These are phyloP conservation scores for Rhodotorula sp. DNA, from an alignment of 1,284 basidiomycete species.

Conservation along the genomic window DNA sequence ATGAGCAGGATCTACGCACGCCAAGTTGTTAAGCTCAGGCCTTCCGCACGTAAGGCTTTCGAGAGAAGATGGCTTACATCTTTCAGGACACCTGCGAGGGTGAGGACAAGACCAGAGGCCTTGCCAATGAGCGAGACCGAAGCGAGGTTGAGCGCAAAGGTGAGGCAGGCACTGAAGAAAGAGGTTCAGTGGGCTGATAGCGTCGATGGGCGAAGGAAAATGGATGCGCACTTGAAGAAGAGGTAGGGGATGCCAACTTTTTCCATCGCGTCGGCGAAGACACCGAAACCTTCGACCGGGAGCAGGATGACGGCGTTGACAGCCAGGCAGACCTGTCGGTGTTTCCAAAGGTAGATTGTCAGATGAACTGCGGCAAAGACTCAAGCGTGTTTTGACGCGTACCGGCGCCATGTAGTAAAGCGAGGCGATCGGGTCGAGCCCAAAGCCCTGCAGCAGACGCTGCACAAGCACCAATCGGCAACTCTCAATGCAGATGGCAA, in stretches of 20 bases:
- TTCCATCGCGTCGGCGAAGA: conserved; percentile 32
- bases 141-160: conserved; percentile 87
- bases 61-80: neutral
- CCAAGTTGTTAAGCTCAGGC: conserved; percentile 19
- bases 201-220: no score
- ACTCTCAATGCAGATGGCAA: conserved; percentile 67
- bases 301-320: conserved; percentile 64
- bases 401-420: conserved; percentile 69
- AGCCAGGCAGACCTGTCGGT: conserved; percentile 64
- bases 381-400: neutral
- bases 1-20: conserved; percentile 86
- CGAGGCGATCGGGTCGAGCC: conserved; percentile 56
- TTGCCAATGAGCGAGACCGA: conserved; percentile 92
- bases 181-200: neutral
- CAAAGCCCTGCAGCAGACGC: conserved; percentile 92
- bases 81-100: conserved; percentile 83
- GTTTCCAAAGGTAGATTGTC: neutral
- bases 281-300: conserved; percentile 37
- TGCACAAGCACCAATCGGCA: conserved; percentile 95
- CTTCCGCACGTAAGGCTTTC: neutral
- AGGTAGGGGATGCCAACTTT: conserved; percentile 36
- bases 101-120: conserved; percentile 82
- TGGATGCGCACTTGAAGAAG: conserved; percentile 36
- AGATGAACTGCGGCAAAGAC: neutral
- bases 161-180: conserved; percentile 78